phyloP scores from a whole-genome alignment of 2,329 filamentous ascomycete genomes.

The Fusarium pseudonygamai region DNA sequence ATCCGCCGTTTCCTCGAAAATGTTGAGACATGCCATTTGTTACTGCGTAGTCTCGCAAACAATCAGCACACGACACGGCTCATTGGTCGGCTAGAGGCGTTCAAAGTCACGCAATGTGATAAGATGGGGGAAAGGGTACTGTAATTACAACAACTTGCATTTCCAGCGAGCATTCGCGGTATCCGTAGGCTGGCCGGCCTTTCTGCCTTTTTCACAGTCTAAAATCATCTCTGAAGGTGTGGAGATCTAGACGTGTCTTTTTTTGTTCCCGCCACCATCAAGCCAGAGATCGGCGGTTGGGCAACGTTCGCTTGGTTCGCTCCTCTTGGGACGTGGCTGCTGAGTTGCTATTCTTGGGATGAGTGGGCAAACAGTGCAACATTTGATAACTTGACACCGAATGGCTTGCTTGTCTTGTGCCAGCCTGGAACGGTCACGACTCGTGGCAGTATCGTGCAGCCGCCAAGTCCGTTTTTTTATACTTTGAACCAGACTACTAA shows the following conservation, averaged over 20 bases:
- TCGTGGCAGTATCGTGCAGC: not conserved
- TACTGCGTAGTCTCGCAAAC: not conserved
- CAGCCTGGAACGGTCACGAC: conserved; percentile 9
- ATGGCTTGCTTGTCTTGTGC: conserved; percentile 5
- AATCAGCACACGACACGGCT: conserved; percentile 10
- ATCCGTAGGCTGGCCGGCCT: not conserved
- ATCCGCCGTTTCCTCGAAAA: not conserved
- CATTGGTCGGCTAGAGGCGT: conserved; percentile 1
- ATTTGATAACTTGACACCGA: not conserved
- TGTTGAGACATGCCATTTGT: conserved; percentile 15
- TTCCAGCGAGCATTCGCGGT: not conserved
- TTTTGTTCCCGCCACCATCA: conserved; percentile 22
- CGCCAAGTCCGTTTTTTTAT: not conserved
- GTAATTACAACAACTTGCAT: not conserved
- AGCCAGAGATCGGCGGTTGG: conserved; percentile 26
- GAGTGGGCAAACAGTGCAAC: conserved; percentile 1
- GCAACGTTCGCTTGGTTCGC: conserved; percentile 7
- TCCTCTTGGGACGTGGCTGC: conserved; percentile 17
- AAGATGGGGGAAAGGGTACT: not conserved
- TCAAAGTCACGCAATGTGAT: conserved; percentile 18
- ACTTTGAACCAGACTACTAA: not conserved
- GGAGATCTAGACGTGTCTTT: conserved; percentile 17
- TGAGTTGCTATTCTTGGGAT: conserved; percentile 30
- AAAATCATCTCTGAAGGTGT: conserved; percentile 10
- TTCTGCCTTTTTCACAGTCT: conserved; percentile 5